Percentiles rank a stretch among this genome's conserved stretches.
phyloP scores from a whole-genome alignment of 768 basidiomycete species.

The Porpolomopsis calyptriformis region DNA sequence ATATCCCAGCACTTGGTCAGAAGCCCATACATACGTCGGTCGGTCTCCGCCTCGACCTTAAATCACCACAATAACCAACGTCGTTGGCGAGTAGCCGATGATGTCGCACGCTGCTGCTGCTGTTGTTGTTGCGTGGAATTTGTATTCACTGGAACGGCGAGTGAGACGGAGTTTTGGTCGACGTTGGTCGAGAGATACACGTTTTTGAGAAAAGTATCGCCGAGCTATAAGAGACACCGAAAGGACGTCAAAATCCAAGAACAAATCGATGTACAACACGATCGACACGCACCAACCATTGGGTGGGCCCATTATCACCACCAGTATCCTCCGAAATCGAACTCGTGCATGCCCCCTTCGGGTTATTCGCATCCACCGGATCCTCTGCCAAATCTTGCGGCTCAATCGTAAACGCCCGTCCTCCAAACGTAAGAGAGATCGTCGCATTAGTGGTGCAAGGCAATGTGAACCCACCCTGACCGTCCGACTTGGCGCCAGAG shows the following conservation, averaged over 20 bases:
- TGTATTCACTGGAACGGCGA: background rate
- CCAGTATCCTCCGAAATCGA: conserved; percentile 55
- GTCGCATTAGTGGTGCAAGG: conserved; percentile 34
- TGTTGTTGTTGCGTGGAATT: too few species aligned
- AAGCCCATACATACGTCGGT: too few species aligned
- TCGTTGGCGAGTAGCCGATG: too few species aligned
- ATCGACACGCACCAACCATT: conserved; percentile 55
- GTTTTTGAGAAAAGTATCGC: conserved; percentile 7
- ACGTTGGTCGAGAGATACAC: conserved; percentile 8
- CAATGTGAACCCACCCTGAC: conserved; percentile 40
- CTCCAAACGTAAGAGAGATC: conserved; percentile 39
- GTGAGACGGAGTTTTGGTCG: conserved; percentile 4
- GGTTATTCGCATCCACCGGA: conserved; percentile 38
- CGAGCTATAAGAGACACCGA: background rate
- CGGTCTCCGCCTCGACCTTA: too few species aligned
- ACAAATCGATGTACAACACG: too few species aligned
- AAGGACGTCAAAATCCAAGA: background rate
- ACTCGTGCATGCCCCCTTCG: conserved; percentile 58
- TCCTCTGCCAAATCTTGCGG: conserved; percentile 54
- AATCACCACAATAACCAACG: too few species aligned
- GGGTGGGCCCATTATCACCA: conserved; percentile 27
- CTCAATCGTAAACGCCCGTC: conserved; percentile 43
- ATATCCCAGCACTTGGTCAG: too few species aligned
- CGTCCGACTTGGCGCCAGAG: conserved; percentile 29
- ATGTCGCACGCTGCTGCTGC: too few species aligned